Evolutionary conservation across 768 basidiomycete genomes (phyloP).

Genomic region (Lactarius evosmus): DNA sequence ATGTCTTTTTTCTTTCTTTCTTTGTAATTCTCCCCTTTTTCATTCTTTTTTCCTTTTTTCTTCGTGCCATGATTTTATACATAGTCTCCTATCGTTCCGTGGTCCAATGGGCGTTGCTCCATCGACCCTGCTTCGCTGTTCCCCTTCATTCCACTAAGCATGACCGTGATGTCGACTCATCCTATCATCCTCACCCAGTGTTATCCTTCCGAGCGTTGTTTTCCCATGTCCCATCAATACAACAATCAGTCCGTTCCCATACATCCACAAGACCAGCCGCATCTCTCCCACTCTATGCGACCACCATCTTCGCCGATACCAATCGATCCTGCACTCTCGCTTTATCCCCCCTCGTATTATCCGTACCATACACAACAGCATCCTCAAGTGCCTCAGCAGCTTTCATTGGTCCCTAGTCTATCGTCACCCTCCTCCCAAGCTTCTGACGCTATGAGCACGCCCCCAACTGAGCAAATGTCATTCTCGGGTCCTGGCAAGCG

Average conservation of each 20-base stretch:
- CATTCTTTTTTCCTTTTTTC: background rate
- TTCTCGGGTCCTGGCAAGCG: conserved; percentile 40
- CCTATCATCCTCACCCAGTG: conserved; percentile 31
- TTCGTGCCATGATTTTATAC: conserved; percentile 2
- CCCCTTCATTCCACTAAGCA: background rate
- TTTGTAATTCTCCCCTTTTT: background rate
- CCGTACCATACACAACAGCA: conserved; percentile 47
- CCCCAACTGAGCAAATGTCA: conserved; percentile 57
- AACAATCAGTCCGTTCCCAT: conserved; percentile 39
- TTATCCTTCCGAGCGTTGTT: conserved; percentile 31
- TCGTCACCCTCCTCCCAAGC: conserved; percentile 80
- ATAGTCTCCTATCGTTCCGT: background rate
- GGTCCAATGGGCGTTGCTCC: background rate
- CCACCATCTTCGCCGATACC: conserved; percentile 60
- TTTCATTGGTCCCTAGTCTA: conserved; percentile 54
- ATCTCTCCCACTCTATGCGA: conserved; percentile 43
- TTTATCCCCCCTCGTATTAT: conserved; percentile 61
- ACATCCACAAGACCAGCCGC: conserved; percentile 39
- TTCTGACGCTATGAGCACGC: conserved; percentile 73
- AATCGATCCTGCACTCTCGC: conserved; percentile 71
- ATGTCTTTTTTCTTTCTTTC: background rate
- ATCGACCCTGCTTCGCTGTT: background rate
- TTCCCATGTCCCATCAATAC: conserved; percentile 34
- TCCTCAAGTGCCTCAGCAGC: conserved; percentile 46
- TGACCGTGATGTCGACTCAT: conserved; percentile 21